Evolutionary conservation across 106 monocot genomes (phyloP), one percentile per base, ranked within the genome.

Genomic region (Narthecium ossifragum): DNA sequence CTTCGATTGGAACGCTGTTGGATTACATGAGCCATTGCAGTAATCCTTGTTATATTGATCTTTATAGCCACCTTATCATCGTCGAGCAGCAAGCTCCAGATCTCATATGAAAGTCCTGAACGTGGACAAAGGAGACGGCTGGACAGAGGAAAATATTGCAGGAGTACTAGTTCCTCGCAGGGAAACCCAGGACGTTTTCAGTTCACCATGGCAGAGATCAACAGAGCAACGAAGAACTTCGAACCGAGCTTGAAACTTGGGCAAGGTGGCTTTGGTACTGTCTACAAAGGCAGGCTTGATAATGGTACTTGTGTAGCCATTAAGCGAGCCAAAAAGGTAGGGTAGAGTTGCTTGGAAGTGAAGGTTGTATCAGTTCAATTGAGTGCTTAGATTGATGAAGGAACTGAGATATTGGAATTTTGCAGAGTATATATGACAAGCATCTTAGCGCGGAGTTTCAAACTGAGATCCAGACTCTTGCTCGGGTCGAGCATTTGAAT

Each of bases 401-500:
- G 3, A 52, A 28, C 22, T 13, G 57, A n/a, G 6, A 25, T 57
- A 5, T 30, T 5, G 10, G 34, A 8, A 20, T 39, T 55, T 17
- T 38, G 20, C 68, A 80, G 75, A 72, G 10, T 25, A 22, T 73
- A 30, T 53, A 80, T 62, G 74, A 75, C 27, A 55, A 41, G 18
- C 75, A 76, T 20, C 30, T 79, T 33, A 50, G 62, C 12, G 67
- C 22, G 11, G 76, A 76, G 52, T 84, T 84, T 59, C 54, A 79
- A 32, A 79, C 67, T 51, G 84, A 84, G 68, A 53, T 84, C 25
- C 53, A 57, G 72, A 73, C 64, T 30, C 43, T 86, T 55, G 73
- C 73, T 25, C 63, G 47, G 20, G 63, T 86, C n/a, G 74, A 86
- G 64, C 85, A 86, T 63, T 55, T 71, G 59, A 86, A 74, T 67